Base-by-base conservation (phyloP, 192 early-diverging fungal species). In the Coemansia sp. region DNA sequence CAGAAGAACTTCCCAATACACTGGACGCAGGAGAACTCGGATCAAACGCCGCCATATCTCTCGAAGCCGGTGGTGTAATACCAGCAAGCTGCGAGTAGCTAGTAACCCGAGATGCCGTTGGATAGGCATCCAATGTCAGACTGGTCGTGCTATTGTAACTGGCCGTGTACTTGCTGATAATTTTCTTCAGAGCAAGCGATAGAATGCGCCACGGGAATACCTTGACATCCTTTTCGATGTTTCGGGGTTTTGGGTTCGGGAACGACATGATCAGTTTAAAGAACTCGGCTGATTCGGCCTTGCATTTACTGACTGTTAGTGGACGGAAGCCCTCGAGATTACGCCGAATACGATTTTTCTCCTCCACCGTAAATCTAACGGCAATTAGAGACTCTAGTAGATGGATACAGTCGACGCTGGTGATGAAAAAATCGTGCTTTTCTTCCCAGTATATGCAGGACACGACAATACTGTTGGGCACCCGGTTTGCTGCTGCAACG, bases 171-270 rank as follows among this genome's bases (percentile, higher is more conserved):
- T 90, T 92, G 44, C 79, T 65, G 23, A 90, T 83, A 48, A 92
- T 90, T 54, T 92, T 92, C 36, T 83, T 80, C 33, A 90, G 70
- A 0, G 86, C 88, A 23, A 77, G 58, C 6, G 81, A 64, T n/a
- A 92, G 56, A 1, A 79, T 78, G 38, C 80, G 79, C 90, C 90
- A 92, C 5, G 82, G 76, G 67, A 87, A 92, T 4, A 92, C 87
- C 57, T 92, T 92, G 74, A 92, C 82, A 46, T 92, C 88, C 65
- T 92, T 92, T 72, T 89, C 88, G 50, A 89, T 90, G 75, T 90
- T 90, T 28, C 90, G 74, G 15, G 90, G 90, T 59, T 85, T 87
- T 29, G 90, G 88, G 55, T 87, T 83, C 0, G 84, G 82, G 52
- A 87, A 92, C 13, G 78, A 73, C 90, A 92, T 92, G 60, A 92